Conservation (phyloP, 1,284 basidiomycete genomes). For the Chalciporus piperatoides region DNA sequence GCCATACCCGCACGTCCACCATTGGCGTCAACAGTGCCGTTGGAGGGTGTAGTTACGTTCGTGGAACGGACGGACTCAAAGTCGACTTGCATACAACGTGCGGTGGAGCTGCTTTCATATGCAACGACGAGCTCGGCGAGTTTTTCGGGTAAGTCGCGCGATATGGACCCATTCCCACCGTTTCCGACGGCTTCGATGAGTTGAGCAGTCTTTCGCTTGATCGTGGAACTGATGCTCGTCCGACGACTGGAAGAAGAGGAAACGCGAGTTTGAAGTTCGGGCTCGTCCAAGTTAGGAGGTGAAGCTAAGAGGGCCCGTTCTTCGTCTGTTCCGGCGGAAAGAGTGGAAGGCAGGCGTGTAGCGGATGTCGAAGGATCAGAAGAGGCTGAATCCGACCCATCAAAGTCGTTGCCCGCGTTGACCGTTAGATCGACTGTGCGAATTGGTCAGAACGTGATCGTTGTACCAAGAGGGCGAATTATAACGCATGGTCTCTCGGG, state of each 20-base stretch:
- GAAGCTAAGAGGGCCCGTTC: constrained; percentile 46
- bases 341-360: constrained; percentile 30
- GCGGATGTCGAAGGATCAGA: constrained; percentile 36
- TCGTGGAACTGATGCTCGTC: constrained; percentile 46
- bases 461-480: not conserved
- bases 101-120: constrained; percentile 67
- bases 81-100: constrained; percentile 61
- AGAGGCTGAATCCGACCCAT: constrained; percentile 37
- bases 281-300: constrained; percentile 44
- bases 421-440: constrained; percentile 79
- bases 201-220: constrained; percentile 75
- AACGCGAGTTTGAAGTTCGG: constrained; percentile 47
- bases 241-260: constrained; percentile 28
- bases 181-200: constrained; percentile 66
- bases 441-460: constrained; percentile 7
- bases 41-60: constrained; percentile 24
- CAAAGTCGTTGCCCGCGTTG: constrained; percentile 56
- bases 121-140: constrained; percentile 74
- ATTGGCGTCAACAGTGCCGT: constrained; percentile 19
- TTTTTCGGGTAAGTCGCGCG: constrained; percentile 53
- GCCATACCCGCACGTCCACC: constrained; percentile 33
- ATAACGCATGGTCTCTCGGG: not conserved
- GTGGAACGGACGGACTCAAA: constrained; percentile 47
- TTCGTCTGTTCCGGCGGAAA: constrained; percentile 53
- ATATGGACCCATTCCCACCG: constrained; percentile 36